Base-by-base conservation (phyloP, 1,284 basidiomycete species). In the Entoloma clypeatum region DNA sequence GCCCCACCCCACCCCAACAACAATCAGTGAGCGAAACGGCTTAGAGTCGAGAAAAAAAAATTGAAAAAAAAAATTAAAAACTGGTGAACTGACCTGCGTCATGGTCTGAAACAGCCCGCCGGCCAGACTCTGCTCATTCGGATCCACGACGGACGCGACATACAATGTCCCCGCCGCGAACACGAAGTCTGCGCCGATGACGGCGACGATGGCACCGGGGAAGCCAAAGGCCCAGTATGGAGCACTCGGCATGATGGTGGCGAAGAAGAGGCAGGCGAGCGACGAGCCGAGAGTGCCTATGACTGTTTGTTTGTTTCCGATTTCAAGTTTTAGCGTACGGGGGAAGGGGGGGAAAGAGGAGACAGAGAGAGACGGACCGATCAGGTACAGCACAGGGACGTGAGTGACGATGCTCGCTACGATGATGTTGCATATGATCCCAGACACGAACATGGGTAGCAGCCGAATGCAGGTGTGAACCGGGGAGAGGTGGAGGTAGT, bases 141-240 rank as follows among this genome's bases (percentile, higher is more conserved):
- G 79, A 2, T 74, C 61, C 2, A 79, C 75, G n/a, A 86, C 68
- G 46, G 80, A 81, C 0, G 87, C 79, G 39, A 91, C 76, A 55
- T 87, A 92, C 14, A 92, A 67, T 2, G 79, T 81, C 2, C 86
- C 88, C 1, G 78, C 69, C 0, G 87, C 70, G 58, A 83, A 89
- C 8, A 89, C 77, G 54, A 92, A 86, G 57, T 92, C 88, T 0
- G 80, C 85, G 24, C 89, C 89, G 30, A 87, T 71, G 17, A 90
- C 87, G 9, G 74, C 65, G 41, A 88, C 53, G 48, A 84, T 71
- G 27, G 89, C 79, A 1, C 83, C 78, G 3, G 88, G 86, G 66
- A 95, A 92, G 10, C 81, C 82, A 43, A 76, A 86, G 1, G 79
- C 78, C 89, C 89, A 93, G 59, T 86, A 95, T 1, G 77, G 61